Evolutionary conservation across 192 early-diverging fungal genomes (phyloP), one percentile per base, ranked within the genome.

Genomic region (Backusella circina): DNA sequence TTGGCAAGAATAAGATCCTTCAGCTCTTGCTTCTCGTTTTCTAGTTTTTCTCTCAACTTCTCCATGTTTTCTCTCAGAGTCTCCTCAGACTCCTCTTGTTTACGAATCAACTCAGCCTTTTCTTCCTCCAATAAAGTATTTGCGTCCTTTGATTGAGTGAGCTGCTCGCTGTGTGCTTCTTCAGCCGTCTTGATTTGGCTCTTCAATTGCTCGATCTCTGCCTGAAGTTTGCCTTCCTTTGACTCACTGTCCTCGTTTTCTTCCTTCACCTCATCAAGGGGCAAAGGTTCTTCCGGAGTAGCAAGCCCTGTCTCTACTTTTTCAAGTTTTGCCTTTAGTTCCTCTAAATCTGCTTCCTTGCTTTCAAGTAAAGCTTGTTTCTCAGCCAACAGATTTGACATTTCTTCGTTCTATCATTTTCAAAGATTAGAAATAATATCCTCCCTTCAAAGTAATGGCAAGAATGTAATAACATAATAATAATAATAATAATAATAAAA

Each of bases 51-150:
- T 26, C 77, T 38, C 16, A 78, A 57, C 31, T 37, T 70, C 16
- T 78, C 77, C 77, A 78, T 78, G 23, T 73, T 69, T 5, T 78
- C 72, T 67, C 77, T 41, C 41, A 54, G 21, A 13, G 50, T 47
- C 35, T 70, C 39, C 18, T 77, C 77, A 10, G 72, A 16, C 26
- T 73, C 66, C 57, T 73, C 77, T 41, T 73, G 72, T 41, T 57
- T 41, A 8, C 72, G 36, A 2, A 69, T 1, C 9, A 75, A 31
- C 23, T 36, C 33, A 7, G n/a, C 38, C 37, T 68, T 67, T 30
- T 70, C 79, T 61, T 74, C 67, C n/a, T 81, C 75, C 28, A 67
- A 72, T 10, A 57, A 28, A 68, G 35, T 5, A n/a, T 41, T 70
- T 38, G 32, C n/a, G 47, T 70, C 61, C 39, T 65, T 51, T 8